Base-by-base conservation (phyloP, 768 basidiomycete species). In the Phaeolepiota aurea region DNA sequence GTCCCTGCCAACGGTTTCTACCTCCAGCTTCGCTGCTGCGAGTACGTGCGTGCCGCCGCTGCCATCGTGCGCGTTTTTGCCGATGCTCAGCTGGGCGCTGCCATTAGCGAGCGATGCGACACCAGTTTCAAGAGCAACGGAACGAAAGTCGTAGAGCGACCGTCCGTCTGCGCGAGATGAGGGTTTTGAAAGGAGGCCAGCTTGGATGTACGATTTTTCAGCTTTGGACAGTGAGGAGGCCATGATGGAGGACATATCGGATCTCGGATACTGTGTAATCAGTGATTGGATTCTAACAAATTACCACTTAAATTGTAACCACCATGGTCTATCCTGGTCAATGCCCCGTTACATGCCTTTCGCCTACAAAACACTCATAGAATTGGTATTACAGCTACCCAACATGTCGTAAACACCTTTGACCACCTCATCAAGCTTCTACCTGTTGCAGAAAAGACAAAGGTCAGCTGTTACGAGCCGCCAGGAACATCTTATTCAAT, bases 91-190 rank as follows among this genome's bases (percentile, higher is more conserved):
- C 16, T 75, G 72, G 3, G 87, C 87, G 46, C 87, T 90, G 4
- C 90, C 90, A 44, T 92, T 90, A 14, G 89, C 83, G 3, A 88
- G 71, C 3, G 87, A 85, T 12, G 79, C 77, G 1, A 85, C 72
- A 15, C 83, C 85, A 0, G 86, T 87, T 59, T 87, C 81, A 20
- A 93, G 74, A 5, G 76, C 65, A 15, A 92, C 69, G 0, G 72
- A 61, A 20, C 90, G 71, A 50, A 74, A 91, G 47, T 86, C 81
- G 23, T 68, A 58, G 0, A 84, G 65, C 4, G 64, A 52, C 14
- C 90, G 82, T 1, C 88, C 88, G 55, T 93, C 90, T 3, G 76
- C 69, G 38, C 90, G 82, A n/a, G 79, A 62, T 1, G 87, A 76
- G 2, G 74, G 69, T 34, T 60, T 55, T 1, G 74, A 68, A 14